Percentiles rank a stretch among this genome's conserved stretches.
Evolutionary conservation across 2,329 filamentous ascomycete species (phyloP).

Genomic region (Furcasterigmium sp.): DNA sequence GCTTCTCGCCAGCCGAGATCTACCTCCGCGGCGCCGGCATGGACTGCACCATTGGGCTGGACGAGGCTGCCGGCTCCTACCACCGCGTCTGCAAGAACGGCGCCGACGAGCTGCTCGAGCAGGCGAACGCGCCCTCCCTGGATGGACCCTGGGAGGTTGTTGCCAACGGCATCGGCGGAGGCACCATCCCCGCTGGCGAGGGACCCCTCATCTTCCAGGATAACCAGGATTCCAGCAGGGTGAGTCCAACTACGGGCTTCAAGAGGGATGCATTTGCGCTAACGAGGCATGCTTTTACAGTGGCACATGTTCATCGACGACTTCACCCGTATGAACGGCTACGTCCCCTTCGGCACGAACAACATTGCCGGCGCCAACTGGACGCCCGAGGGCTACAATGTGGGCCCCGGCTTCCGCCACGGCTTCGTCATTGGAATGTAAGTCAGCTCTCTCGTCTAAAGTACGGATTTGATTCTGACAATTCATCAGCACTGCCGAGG

Average conservation of each 20-base stretch:
- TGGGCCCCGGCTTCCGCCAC: constrained; percentile 5
- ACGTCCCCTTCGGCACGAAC: constrained; percentile 8
- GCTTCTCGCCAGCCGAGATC: constrained; percentile 43
- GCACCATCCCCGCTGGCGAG: constrained; percentile 8
- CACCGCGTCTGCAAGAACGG: constrained; percentile 11
- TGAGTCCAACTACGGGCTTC: constrained; percentile 2
- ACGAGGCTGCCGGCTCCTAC: constrained; percentile 1
- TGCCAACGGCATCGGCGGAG: constrained; percentile 6
- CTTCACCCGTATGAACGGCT: constrained; percentile 8
- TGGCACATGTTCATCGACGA: constrained; percentile 12
- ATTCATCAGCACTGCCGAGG: too few species aligned
- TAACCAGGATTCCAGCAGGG: constrained; percentile 8
- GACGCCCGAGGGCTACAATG: neutral
- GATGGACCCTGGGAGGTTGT: constrained; percentile 7
- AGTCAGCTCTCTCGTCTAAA: too few species aligned
- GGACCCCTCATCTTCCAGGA: constrained; percentile 10
- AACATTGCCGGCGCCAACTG: constrained; percentile 9
- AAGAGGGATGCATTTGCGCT: too few species aligned
- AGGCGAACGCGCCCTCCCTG: constrained; percentile 5
- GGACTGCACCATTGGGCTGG: constrained; percentile 10
- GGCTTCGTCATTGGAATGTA: constrained; percentile 11
- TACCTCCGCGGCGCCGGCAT: constrained; percentile 34
- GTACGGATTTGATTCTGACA: too few species aligned
- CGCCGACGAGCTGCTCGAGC: constrained; percentile 8
- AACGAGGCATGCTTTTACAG: too few species aligned